phyloP scores from a whole-genome alignment of 208 protist species.

The Borovskyia barvae region DNA sequence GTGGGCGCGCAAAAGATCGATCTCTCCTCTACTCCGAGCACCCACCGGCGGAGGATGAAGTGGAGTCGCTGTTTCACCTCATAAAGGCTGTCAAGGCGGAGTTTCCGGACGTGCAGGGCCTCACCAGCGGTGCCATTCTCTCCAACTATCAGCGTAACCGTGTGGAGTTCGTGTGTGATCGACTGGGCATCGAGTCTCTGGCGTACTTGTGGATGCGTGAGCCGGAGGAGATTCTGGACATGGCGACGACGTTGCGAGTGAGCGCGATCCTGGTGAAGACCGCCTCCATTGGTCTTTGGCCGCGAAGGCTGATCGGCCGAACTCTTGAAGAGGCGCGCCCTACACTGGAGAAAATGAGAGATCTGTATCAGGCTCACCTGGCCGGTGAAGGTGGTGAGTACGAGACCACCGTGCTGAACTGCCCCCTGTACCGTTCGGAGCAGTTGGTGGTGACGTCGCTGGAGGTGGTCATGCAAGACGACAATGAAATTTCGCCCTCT shows the following conservation, averaged over 20 bases:
- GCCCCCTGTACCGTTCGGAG: constrained; percentile 82
- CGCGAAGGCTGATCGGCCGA: constrained; percentile 87
- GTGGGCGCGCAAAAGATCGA: constrained; percentile 67
- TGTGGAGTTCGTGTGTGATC: constrained; percentile 96
- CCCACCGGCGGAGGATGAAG: constrained; percentile 91
- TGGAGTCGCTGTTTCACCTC: constrained; percentile 96
- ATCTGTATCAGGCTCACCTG: constrained; percentile 84
- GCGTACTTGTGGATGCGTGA: constrained; percentile 96
- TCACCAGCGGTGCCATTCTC: constrained; percentile 97
- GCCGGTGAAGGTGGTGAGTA: constrained; percentile 99
- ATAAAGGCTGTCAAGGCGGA: constrained; percentile 86
- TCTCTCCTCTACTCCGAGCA: constrained; percentile 80
- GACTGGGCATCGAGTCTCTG: constrained; percentile 92
- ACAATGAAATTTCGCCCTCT: constrained; percentile 75
- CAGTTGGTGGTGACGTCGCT: constrained; percentile 37
- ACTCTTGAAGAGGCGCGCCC: constrained; percentile 73
- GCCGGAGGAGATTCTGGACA: constrained; percentile 93
- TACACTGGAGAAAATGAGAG: constrained; percentile 50
- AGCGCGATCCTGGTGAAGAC: constrained; percentile 96
- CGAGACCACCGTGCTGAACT: constrained; percentile 98
- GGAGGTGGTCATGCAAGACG: constrained; percentile 69
- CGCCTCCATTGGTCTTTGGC: constrained; percentile 91
- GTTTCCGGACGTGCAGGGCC: constrained; percentile 86
- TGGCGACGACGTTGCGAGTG: constrained; percentile 85
- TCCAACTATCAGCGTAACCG: constrained; percentile 98